These are phyloP conservation scores for Poa annua DNA, from an alignment of 176 grass and related monocot species.

Conservation along the genomic window DNA sequence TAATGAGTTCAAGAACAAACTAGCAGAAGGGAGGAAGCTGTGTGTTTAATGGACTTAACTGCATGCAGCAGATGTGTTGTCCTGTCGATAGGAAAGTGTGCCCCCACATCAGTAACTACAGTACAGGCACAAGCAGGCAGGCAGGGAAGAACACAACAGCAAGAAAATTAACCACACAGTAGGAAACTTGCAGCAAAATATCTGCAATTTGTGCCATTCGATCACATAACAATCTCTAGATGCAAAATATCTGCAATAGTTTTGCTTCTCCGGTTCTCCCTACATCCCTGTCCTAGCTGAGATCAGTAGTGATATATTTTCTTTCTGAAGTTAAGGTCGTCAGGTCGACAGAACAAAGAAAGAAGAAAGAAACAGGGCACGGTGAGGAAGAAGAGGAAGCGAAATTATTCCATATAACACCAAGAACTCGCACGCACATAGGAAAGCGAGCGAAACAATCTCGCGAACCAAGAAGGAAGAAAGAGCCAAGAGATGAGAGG, in stretches of 20 bases:
- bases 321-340: not conserved
- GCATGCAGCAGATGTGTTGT: constrained; percentile 33
- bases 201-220: not conserved
- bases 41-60: constrained; percentile 44
- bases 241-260: not conserved
- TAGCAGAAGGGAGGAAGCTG: not conserved
- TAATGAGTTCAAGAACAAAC: constrained; percentile 23
- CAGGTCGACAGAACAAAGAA: not conserved
- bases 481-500: not conserved
- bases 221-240: not conserved
- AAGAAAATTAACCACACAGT: not conserved
- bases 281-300: not conserved
- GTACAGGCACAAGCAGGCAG: constrained; percentile 22
- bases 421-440: constrained; percentile 21
- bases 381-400: constrained; percentile 5
- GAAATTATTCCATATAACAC: not conserved
- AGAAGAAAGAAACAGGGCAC: not conserved
- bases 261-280: not conserved
- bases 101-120: constrained; percentile 32
- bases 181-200: not conserved
- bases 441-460: not conserved
- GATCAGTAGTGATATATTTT: not conserved
- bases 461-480: not conserved
- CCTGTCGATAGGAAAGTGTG: constrained; percentile 17
- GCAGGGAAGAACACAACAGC: constrained; percentile 12